phyloP scores from a whole-genome alignment of 305 asterid genomes.

The Striga hermonthica region DNA sequence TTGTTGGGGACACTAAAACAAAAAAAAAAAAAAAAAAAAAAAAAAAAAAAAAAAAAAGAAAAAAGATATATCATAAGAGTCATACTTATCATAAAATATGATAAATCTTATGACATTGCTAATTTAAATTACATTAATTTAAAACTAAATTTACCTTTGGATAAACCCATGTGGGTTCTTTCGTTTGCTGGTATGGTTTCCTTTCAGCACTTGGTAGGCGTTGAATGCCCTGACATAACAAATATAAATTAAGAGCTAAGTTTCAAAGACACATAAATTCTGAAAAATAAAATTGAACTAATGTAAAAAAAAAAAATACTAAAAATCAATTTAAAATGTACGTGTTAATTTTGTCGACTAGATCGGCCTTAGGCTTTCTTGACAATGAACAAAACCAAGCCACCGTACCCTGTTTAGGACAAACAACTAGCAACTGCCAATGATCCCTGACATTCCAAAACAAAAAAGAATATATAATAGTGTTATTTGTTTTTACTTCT shows the following conservation, averaged over 20 bases:
- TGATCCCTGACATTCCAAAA: too few relatives aligned
- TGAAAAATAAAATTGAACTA: too few relatives aligned
- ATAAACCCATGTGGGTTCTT: background rate
- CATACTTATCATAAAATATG: too few relatives aligned
- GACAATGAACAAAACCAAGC: background rate
- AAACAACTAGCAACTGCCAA: constrained; percentile 4
- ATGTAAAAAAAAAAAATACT: background rate
- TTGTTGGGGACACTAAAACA: background rate
- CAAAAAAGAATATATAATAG: too few relatives aligned
- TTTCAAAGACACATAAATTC: too few relatives aligned
- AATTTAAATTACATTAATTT: background rate
- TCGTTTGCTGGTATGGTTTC: background rate
- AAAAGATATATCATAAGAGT: too few relatives aligned
- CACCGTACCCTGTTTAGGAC: background rate
- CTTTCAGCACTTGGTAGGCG: background rate
- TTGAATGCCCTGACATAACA: background rate
- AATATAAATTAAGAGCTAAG: too few relatives aligned
- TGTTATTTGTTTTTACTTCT: too few relatives aligned
- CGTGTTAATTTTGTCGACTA: background rate
- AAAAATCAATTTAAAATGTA: background rate
- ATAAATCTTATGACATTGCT: background rate
- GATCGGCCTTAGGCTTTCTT: background rate
- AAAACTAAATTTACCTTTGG: background rate
- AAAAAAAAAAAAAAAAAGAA: background rate
- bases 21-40: background rate